Evolutionary conservation across 352 stramenopile species (phyloP).

Genomic region (Peronospora farinosa): DNA sequence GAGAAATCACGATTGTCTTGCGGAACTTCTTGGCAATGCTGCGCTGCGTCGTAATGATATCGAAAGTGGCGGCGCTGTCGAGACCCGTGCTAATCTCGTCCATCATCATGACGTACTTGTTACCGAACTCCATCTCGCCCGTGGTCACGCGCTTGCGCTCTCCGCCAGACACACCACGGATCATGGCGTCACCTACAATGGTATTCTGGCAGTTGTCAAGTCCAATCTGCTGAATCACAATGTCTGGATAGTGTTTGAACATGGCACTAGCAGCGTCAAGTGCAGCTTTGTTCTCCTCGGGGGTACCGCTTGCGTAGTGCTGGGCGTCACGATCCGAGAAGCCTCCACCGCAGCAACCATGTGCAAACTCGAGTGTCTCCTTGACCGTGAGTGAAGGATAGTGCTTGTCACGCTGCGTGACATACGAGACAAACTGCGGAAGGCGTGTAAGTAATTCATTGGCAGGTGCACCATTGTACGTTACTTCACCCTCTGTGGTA

Average conservation of each 20-base stretch:
- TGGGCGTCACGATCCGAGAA: slow-evolving; percentile 13
- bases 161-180: too few relatives aligned
- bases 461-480: slow-evolving; percentile 13
- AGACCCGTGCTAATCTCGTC: too few relatives aligned
- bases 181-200: neutral
- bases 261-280: slow-evolving; percentile 24
- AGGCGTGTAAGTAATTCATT: slow-evolving; percentile 9
- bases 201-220: slow-evolving; percentile 4
- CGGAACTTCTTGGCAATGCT: too few relatives aligned
- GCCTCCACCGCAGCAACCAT: slow-evolving; percentile 27
- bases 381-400: slow-evolving; percentile 43
- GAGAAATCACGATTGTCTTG: too few relatives aligned
- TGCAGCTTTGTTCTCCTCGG: slow-evolving; percentile 30
- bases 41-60: too few relatives aligned
- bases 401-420: slow-evolving; percentile 37
- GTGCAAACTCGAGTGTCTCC: slow-evolving; percentile 49
- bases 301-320: slow-evolving; percentile 14
- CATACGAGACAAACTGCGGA: slow-evolving; percentile 37
- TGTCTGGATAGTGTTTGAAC: slow-evolving; percentile 6
- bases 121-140: too few relatives aligned
- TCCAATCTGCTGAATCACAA: slow-evolving; percentile 2
- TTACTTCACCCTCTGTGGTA: too few relatives aligned
- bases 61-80: too few relatives aligned
- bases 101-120: too few relatives aligned
- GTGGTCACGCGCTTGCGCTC: too few relatives aligned